These are phyloP conservation scores for Corrigiola litoralis DNA, from an alignment of 179 eudicot genomes.

Conservation along the genomic window DNA sequence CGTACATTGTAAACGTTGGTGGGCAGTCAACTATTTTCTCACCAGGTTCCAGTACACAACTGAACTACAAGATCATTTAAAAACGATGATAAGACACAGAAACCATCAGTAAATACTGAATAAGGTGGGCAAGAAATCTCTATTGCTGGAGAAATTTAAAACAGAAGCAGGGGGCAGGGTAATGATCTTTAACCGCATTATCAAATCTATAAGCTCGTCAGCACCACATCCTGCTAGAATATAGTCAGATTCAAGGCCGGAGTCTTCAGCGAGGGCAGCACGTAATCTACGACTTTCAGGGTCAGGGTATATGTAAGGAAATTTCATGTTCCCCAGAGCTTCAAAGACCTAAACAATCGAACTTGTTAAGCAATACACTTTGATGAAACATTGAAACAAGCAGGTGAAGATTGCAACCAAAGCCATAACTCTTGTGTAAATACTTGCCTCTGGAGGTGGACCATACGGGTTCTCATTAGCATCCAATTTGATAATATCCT, in stretches of 20 bases:
- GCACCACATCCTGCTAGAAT: conserved; percentile 95
- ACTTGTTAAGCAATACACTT: not conserved
- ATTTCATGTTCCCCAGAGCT: conserved; percentile 79
- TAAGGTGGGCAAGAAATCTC: not conserved
- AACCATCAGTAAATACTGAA: conserved; percentile 4
- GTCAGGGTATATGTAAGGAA: conserved; percentile 93
- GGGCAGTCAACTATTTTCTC: conserved; percentile 96
- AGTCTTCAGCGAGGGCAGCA: conserved; percentile 90
- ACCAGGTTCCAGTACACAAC: conserved; percentile 96
- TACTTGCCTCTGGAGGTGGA: conserved; percentile 97
- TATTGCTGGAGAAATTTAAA: not conserved
- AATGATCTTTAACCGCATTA: conserved; percentile 77
- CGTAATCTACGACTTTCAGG: conserved; percentile 91
- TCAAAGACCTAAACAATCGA: conserved; percentile 62
- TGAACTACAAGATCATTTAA: conserved; percentile 37
- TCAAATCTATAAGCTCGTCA: conserved; percentile 93
- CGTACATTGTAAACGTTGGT: conserved; percentile 99
- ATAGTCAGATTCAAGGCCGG: conserved; percentile 78
- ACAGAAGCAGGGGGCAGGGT: not conserved
- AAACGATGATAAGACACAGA: conserved; percentile 15
- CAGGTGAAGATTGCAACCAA: not conserved
- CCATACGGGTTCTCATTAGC: conserved; percentile 98
- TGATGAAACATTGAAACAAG: not conserved
- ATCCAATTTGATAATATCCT: conserved; percentile 86
- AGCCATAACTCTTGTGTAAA: not conserved